A percentile compares a stretch with the other conserved stretches of the same genome.
phyloP scores from a whole-genome alignment of 2,329 filamentous ascomycete species.

The Talaromyces marneffei region DNA sequence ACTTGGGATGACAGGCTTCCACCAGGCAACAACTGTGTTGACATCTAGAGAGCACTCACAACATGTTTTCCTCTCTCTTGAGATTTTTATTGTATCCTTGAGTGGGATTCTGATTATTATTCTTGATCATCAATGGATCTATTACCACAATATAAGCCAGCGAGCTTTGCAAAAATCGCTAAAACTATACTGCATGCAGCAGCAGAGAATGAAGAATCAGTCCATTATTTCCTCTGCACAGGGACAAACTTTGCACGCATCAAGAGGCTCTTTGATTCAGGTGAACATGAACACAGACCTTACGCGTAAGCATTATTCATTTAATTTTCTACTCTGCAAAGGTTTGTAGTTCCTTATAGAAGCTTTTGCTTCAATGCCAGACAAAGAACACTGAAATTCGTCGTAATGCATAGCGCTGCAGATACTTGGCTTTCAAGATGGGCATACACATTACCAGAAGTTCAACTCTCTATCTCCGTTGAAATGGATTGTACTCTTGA shows the following conservation, averaged over 20 bases:
- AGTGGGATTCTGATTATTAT: neutral
- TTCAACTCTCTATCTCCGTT: neutral
- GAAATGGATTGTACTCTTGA: neutral
- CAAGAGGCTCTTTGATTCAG: neutral
- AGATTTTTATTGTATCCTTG: neutral
- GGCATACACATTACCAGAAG: neutral
- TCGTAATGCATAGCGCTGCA: neutral
- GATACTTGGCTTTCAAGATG: neutral
- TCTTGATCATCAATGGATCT: neutral
- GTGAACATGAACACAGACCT: neutral
- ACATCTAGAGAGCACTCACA: too few species aligned
- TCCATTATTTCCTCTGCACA: constrained; percentile 3
- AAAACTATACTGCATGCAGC: neutral
- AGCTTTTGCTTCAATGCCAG: neutral
- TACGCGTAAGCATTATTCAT: neutral
- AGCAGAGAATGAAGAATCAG: neutral
- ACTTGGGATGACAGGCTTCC: neutral
- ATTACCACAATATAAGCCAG: neutral
- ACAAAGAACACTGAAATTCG: neutral
- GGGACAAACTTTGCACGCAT: neutral
- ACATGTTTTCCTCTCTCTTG: neutral
- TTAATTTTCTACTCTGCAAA: neutral
- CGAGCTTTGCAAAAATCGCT: neutral
- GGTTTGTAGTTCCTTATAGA: neutral
- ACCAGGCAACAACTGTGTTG: neutral